phyloP scores from a whole-genome alignment of 2,329 filamentous ascomycete genomes.

The Biscogniauxia mediterranea region DNA sequence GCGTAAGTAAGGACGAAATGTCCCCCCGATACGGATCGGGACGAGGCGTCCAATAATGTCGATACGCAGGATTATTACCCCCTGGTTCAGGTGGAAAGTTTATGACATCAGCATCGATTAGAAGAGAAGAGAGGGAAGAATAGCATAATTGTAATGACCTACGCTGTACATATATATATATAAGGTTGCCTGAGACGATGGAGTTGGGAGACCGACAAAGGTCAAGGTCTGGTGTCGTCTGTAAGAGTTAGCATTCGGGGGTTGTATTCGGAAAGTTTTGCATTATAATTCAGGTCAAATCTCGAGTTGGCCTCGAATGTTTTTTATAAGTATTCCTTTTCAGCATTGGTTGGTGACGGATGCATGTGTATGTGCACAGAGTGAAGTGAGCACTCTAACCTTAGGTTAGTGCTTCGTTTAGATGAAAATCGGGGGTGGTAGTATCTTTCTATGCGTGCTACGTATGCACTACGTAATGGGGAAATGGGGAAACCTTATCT shows the following conservation, averaged over 20 bases:
- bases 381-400: too few relatives aligned
- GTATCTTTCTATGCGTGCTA: too few relatives aligned
- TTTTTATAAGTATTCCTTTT: too few relatives aligned
- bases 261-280: neutral
- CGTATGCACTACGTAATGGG: too few relatives aligned
- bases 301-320: too few relatives aligned
- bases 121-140: constrained; percentile 14
- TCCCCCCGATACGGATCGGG: neutral
- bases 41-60: neutral
- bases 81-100: neutral
- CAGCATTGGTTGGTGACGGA: too few relatives aligned
- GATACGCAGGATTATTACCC: neutral
- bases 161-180: constrained; percentile 20
- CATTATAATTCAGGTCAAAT: neutral
- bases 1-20: neutral
- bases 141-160: constrained; percentile 25
- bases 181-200: neutral
- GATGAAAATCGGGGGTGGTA: too few relatives aligned
- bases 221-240: neutral
- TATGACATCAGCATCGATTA: neutral
- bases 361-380: too few relatives aligned
- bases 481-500: too few relatives aligned
- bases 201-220: neutral
- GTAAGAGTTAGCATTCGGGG: neutral
- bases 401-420: too few relatives aligned